Conservation (phyloP, 768 basidiomycete genomes). For the Podaxis mareebaensis region DNA sequence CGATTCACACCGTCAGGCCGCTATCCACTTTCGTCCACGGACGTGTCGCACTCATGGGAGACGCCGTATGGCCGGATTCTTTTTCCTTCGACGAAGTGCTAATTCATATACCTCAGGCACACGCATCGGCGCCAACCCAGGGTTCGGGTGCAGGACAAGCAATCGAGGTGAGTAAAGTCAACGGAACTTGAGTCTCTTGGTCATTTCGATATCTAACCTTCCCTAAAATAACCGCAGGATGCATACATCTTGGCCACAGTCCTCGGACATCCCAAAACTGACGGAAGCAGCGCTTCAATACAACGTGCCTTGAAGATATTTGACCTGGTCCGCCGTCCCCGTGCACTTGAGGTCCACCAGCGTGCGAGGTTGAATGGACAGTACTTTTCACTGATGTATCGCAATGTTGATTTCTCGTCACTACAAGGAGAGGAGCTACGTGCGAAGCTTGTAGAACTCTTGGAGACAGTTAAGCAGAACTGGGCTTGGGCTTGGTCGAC, state of each 20-base stretch:
- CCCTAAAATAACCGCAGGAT: slow-evolving; percentile 38
- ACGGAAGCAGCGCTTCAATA: slow-evolving; percentile 35
- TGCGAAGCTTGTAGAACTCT: slow-evolving; percentile 39
- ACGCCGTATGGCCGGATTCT: slow-evolving; percentile 40
- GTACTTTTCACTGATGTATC: slow-evolving; percentile 39
- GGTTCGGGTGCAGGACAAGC: slow-evolving; percentile 62
- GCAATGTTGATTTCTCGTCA: slow-evolving; percentile 30
- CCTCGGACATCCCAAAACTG: slow-evolving; percentile 46
- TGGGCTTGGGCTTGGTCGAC: slow-evolving; percentile 68
- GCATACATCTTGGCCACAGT: slow-evolving; percentile 46
- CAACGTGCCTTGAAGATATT: slow-evolving; percentile 42
- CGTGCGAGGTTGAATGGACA: slow-evolving; percentile 41
- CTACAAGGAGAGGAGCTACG: slow-evolving; percentile 28
- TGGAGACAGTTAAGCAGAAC: slow-evolving; percentile 42
- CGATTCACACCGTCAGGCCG: slow-evolving; percentile 57
- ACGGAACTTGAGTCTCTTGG: slow-evolving; percentile 27
- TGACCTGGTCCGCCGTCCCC: slow-evolving; percentile 51
- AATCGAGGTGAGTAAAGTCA: slow-evolving; percentile 42
- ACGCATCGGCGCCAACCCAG: slow-evolving; percentile 56
- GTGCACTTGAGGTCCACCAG: slow-evolving; percentile 38
- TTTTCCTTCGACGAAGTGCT: slow-evolving; percentile 10
- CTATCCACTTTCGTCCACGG: slow-evolving; percentile 53
- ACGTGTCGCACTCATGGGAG: slow-evolving; percentile 47
- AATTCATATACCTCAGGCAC: slow-evolving; percentile 35
- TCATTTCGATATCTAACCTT: slow-evolving; percentile 17